Evolutionary conservation across 1,284 basidiomycete species (phyloP).

Genomic region (Xerocomus tenax): DNA sequence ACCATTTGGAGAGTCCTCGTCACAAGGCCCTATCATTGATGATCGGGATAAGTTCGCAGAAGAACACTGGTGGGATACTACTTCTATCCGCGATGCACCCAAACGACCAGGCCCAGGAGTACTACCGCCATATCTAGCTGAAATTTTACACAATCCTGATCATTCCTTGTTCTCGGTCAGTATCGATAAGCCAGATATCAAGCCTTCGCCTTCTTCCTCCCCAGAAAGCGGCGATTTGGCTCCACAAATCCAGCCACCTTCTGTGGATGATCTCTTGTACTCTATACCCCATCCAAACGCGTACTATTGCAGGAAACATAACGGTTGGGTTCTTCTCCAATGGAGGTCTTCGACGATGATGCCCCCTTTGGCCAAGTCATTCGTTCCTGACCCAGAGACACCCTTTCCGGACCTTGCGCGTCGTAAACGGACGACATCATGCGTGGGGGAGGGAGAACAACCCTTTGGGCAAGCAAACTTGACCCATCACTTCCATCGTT

Average conservation of each 20-base stretch:
- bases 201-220: conserved; percentile 15
- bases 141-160: conserved; percentile 57
- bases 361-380: conserved; percentile 53
- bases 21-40: conserved; percentile 40
- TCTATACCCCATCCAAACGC: conserved; percentile 71
- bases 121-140: conserved; percentile 55
- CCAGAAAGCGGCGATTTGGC: conserved; percentile 19
- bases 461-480: conserved; percentile 45
- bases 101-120: conserved; percentile 59
- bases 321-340: conserved; percentile 66
- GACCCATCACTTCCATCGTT: conserved; percentile 73
- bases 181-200: conserved; percentile 35
- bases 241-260: conserved; percentile 24
- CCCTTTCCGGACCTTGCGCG: conserved; percentile 49
- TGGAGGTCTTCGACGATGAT: conserved; percentile 55
- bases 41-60: conserved; percentile 53
- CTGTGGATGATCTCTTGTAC: conserved; percentile 49
- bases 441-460: conserved; percentile 43
- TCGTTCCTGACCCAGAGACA: conserved; percentile 33
- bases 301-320: conserved; percentile 70
- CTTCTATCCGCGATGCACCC: conserved; percentile 34
- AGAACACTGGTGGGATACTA: conserved; percentile 55
- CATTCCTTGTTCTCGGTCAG: conserved; percentile 61
- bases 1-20: conserved; percentile 14
- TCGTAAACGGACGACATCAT: conserved; percentile 44